Evolutionary conservation across 208 protist genomes (phyloP).

Genomic region (Wallacemonas sp.): DNA sequence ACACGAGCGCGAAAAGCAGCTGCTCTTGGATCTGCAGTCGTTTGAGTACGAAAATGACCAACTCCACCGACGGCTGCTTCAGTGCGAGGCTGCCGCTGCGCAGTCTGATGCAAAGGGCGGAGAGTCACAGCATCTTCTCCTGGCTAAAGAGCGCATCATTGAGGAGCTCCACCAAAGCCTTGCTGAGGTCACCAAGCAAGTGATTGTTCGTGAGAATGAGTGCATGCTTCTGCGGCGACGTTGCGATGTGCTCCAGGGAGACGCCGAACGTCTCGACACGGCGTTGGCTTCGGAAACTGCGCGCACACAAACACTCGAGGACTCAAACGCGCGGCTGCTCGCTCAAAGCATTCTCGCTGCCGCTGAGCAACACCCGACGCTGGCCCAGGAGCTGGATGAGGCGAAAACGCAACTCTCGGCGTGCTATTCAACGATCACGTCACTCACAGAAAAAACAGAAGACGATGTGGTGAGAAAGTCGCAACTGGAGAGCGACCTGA

Average conservation of each 20-base stretch:
- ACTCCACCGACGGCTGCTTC: conserved; percentile 65
- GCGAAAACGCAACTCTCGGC: conserved; percentile 2
- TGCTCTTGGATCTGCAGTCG: conserved; percentile 74
- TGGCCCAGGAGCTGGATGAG: conserved; percentile 28
- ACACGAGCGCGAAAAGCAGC: conserved; percentile 78
- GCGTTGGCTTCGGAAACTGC: conserved; percentile 33
- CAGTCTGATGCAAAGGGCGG: conserved; percentile 45
- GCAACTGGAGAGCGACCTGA: conserved; percentile 9
- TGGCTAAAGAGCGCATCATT: conserved; percentile 52
- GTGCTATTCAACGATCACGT: conserved; percentile 15
- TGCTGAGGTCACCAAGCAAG: conserved; percentile 78
- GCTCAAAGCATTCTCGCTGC: conserved; percentile 50
- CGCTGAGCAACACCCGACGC: conserved; percentile 20
- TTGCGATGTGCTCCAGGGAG: conserved; percentile 56
- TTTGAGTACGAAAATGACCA: conserved; percentile 82
- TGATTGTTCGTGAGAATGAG: conserved; percentile 82
- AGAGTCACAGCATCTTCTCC: conserved; percentile 54
- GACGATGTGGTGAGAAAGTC: conserved; percentile 2
- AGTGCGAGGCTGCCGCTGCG: conserved; percentile 35
- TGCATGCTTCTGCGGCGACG: conserved; percentile 61
- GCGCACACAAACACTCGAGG: conserved; percentile 51
- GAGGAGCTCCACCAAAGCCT: conserved; percentile 83
- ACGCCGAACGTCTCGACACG: conserved; percentile 43
- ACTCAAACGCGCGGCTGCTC: conserved; percentile 72
- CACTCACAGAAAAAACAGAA: conserved; percentile 23